Base-by-base conservation (phyloP, 768 basidiomycete genomes). In the Pleurotus tuber-regium region DNA sequence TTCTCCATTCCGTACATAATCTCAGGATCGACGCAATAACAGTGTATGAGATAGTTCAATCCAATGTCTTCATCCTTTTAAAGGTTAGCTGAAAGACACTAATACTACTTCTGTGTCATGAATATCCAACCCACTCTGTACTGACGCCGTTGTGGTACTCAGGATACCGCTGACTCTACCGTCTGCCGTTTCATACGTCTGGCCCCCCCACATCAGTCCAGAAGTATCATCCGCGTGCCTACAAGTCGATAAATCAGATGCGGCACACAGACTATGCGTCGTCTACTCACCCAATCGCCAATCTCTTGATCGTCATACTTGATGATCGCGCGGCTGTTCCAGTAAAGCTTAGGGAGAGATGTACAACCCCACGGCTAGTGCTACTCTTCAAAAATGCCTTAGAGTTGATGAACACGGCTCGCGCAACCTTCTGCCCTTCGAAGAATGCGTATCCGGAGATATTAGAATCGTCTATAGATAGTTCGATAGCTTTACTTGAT, bases 391-490 rank as follows among this genome's bases (percentile, higher is more conserved):
- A 63, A 59, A 75, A 86, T 4, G 83, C 79, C 24, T 76, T 60
- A 0, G 73, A 77, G 58, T 87, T 84, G 62, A 87, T 77, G 54
- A 88, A 75, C 1, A 85, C 63, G 1, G 78, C 79, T 25, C 79
- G 75, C 9, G 55, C 66, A 41, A 87, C 65, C 0, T 11, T 43
- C 1, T 61, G 66, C 7, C 64, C 58, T 57, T 83, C 82, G 59
- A 76, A 87, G 52, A 83, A 75, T 2, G 79, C 86, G 59, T 87
- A 87, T 26, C 82, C 86, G 14, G 83, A 68, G 28, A 86, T 61
- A 21, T 72, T 66, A 1, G 72, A 42, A 54, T 80, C 64, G 54
- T 73, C 59, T n/a, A 84, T 66, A 11, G 52, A 53, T 25, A 87
- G 65, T 62, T 88, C 83, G 9, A 73, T 59, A 18, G 75, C 66